Conservation (phyloP, 805 yeast species). For the Hermanozyma aechmeae region DNA sequence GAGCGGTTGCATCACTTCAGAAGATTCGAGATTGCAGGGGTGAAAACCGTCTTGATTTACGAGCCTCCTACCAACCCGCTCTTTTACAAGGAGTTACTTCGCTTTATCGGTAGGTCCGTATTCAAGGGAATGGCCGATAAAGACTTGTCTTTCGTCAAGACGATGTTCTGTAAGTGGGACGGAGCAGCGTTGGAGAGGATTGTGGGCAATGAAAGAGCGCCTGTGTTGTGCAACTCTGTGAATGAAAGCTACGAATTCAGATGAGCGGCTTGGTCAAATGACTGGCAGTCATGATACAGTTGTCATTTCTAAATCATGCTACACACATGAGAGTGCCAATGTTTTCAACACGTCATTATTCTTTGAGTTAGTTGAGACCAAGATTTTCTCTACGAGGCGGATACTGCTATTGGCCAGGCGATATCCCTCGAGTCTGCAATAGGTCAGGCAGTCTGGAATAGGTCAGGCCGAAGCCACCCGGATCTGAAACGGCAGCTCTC, state of each 20-base stretch:
- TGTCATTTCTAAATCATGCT: no score
- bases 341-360: no score
- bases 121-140: slow-evolving; percentile 43
- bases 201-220: slow-evolving; percentile 71
- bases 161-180: slow-evolving; percentile 73
- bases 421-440: no score
- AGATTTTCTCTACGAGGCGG: no score
- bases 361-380: no score
- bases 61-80: slow-evolving; percentile 78
- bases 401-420: no score
- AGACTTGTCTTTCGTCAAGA: slow-evolving; percentile 38
- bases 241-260: slow-evolving; percentile 70
- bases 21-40: slow-evolving; percentile 78
- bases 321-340: no score
- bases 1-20: slow-evolving; percentile 92
- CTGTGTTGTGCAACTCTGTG: slow-evolving; percentile 56
- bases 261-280: slow-evolving; percentile 3
- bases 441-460: no score
- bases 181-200: slow-evolving; percentile 68
- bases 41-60: slow-evolving; percentile 71
- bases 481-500: no score
- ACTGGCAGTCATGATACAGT: no score
- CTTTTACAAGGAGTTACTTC: slow-evolving; percentile 70
- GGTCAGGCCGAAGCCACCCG: no score
- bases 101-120: slow-evolving; percentile 57